These are phyloP conservation scores for Blastobotrys robertii DNA, from an alignment of 805 yeast genomes.

Conservation along the genomic window DNA sequence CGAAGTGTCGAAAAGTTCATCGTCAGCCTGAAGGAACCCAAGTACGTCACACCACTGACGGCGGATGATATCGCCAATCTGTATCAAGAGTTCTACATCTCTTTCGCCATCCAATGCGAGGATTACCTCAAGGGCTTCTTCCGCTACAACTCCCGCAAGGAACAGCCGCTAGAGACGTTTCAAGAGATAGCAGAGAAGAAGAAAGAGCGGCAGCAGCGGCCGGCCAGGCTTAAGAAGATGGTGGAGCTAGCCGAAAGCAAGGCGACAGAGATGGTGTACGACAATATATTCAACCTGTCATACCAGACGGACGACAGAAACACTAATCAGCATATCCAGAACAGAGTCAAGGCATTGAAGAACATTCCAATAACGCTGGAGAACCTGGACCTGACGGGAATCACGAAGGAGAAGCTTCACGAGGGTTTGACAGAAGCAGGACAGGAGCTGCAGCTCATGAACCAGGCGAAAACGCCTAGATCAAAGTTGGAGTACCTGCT, in stretches of 20 bases:
- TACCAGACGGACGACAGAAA: slow-evolving; percentile 21
- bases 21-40: slow-evolving; percentile 28
- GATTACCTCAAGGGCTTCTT: slow-evolving; percentile 9
- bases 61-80: slow-evolving; percentile 30
- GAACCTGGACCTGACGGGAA: slow-evolving; percentile 24
- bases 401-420: slow-evolving; percentile 10
- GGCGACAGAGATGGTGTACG: slow-evolving; percentile 28
- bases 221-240: slow-evolving; percentile 16
- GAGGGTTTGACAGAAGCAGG: slow-evolving; percentile 11
- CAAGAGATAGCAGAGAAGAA: slow-evolving; percentile 27
- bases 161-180: slow-evolving; percentile 26
- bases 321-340: slow-evolving; percentile 17
- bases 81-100: slow-evolving; percentile 32
- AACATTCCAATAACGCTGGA: slow-evolving; percentile 21
- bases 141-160: slow-evolving; percentile 14
- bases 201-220: slow-evolving; percentile 19
- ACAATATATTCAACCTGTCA: slow-evolving; percentile 26
- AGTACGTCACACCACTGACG: slow-evolving; percentile 27
- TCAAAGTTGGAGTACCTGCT: slow-evolving; percentile 27
- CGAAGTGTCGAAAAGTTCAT: slow-evolving; percentile 19
- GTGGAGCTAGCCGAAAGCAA: slow-evolving; percentile 29
- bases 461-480: slow-evolving; percentile 25
- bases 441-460: slow-evolving; percentile 16
- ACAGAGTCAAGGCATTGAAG: slow-evolving; percentile 22
- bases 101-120: slow-evolving; percentile 22